Evolutionary conservation across 495 filamentous ascomycete genomes (phyloP), one percentile per base, ranked within the genome.

Genomic region (Cladorrhinum samala): DNA sequence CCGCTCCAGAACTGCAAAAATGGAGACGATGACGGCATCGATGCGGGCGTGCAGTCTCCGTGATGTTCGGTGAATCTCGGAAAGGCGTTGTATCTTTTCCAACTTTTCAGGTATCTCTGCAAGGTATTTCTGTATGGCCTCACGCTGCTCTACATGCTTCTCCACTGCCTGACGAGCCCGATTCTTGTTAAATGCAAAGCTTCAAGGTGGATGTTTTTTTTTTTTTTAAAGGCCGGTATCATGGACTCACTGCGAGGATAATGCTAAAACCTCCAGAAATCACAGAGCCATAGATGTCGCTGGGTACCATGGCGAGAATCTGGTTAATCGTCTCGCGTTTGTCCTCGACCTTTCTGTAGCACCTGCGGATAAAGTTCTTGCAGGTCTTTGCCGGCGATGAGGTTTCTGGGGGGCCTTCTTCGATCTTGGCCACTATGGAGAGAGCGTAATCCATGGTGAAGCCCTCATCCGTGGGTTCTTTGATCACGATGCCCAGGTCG

Each of bases 191-290:
- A 33, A 33, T 11, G 11, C 27, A 33, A 11, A 33, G n/a, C n/a
- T n/a, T n/a, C n/a, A 33, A 33, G 27, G 27, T 44, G 8, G 24
- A 11, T 33, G 16, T 18, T 30, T 39, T 8, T 27, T 18, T 5
- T 41, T 8, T 33, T 24, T 5, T 33, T 5, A 36, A 25, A 16
- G 33, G 16, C 16, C 18, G 20, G 16, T 1, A 14, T 25, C 8
- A 14, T 19, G 23, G 3, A 46, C 52, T 46, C n/a, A 59, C 57
- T 2, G 54, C 49, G 2, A 60, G 20, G 30, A 56, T 56, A 41
- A 60, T 8, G 16, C 54, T 43, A 25, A 60, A 54, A 9, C 54
- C 58, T 5, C 58, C 58, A 6, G 54, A 60, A 13, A 60, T 56
- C 9, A 60, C 40, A 9, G 58, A 56, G 17, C 58, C 58, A 11